Percentiles rank a stretch among this genome's conserved stretches.
phyloP scores from a whole-genome alignment of 352 stramenopile genomes.

The Globisporangium rhizosaccharum region DNA sequence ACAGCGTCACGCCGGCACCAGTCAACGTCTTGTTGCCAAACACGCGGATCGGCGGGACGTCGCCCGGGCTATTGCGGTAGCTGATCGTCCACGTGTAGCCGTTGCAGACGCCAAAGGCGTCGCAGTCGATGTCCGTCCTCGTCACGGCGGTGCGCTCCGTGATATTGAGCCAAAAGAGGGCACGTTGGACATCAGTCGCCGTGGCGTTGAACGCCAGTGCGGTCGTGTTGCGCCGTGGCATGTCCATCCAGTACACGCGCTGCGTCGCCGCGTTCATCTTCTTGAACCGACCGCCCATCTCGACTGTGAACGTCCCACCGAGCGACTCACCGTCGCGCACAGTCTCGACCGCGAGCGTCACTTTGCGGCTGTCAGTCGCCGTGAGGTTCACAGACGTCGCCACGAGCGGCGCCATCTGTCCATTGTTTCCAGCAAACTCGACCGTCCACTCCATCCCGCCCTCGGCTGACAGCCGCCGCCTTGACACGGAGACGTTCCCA shows the following conservation, averaged over 20 bases:
- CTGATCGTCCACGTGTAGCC: constrained; percentile 66
- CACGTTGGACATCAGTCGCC: constrained; percentile 19
- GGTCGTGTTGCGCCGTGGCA: constrained; percentile 38
- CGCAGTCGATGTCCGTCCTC: constrained; percentile 37
- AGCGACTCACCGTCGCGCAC: constrained; percentile 49
- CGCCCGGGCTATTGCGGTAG: constrained; percentile 53
- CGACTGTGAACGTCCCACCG: constrained; percentile 34
- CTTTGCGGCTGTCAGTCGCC: constrained; percentile 15
- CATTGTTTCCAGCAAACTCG: constrained; percentile 60
- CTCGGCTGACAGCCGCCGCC: constrained; percentile 36
- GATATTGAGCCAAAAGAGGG: constrained; percentile 31
- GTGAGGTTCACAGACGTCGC: constrained; percentile 49
- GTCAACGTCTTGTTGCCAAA: constrained; percentile 27
- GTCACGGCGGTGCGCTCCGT: constrained; percentile 34
- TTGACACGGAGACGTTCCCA: constrained; percentile 38
- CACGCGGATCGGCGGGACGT: constrained; percentile 53
- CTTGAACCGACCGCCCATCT: constrained; percentile 62
- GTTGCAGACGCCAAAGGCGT: constrained; percentile 54
- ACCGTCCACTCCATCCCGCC: constrained; percentile 61
- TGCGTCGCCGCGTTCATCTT: constrained; percentile 32
- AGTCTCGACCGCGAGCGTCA: constrained; percentile 25
- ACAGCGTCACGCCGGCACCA: constrained; percentile 23
- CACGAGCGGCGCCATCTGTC: constrained; percentile 33
- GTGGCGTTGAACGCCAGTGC: constrained; percentile 36
- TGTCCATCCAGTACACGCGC: constrained; percentile 36